Percentiles rank a stretch among this genome's conserved stretches.
These are phyloP conservation scores for Suillus subalutaceus DNA, from an alignment of 768 basidiomycete genomes.

Conservation along the genomic window DNA sequence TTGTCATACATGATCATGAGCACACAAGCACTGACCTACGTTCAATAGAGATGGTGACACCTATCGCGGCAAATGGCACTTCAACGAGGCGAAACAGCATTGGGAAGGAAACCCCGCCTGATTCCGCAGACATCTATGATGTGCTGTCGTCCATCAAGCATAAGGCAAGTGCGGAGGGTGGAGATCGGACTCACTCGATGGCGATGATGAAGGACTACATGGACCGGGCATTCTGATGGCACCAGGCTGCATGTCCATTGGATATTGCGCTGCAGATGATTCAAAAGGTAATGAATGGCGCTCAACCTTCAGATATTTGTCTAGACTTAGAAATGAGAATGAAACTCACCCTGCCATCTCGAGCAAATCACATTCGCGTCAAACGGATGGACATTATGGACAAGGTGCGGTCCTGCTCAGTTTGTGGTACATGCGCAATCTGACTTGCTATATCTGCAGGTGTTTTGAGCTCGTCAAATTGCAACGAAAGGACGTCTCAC, in stretches of 20 bases:
- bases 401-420: background rate
- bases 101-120: constrained; percentile 32
- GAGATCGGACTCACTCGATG: constrained; percentile 27
- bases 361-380: background rate
- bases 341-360: background rate
- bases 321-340: background rate
- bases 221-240: background rate
- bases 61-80: background rate
- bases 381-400: constrained; percentile 3
- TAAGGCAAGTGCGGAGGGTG: constrained; percentile 21
- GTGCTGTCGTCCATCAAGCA: constrained; percentile 30
- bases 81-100: background rate
- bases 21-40: background rate
- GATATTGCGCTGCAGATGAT: background rate
- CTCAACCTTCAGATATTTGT: background rate
- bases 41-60: background rate
- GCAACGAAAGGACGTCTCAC: constrained; percentile 23
- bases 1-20: too few species aligned
- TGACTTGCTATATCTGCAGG: constrained; percentile 16
- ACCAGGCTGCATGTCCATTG: background rate
- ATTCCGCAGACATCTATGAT: constrained; percentile 23
- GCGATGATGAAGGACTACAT: constrained; percentile 22
- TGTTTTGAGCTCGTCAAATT: constrained; percentile 35
- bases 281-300: background rate
- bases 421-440: fast-evolving